Base-by-base conservation (phyloP, 352 stramenopile genomes). In the Phytopythium helicoides region DNA sequence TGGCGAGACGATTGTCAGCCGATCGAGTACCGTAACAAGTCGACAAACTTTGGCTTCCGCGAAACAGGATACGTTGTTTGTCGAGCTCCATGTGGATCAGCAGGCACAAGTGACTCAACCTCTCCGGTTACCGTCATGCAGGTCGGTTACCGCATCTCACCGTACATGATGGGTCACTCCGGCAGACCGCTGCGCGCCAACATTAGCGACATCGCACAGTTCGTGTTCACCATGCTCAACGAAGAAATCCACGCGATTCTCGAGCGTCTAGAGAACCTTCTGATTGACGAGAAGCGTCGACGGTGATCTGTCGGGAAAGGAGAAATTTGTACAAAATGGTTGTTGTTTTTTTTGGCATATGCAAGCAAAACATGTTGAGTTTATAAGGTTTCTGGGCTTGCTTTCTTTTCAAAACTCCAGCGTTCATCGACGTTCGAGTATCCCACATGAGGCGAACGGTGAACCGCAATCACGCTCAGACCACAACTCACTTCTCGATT, bases 141-240 rank as follows among this genome's bases (percentile, higher is more conserved):
- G 22, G 64, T 65, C 51, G 60, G 61, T 48, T 62, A 58, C 33
- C 52, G 64, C 4, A 52, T 69, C 8, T 58, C 60, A n/a, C 57
- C 56, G 19, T 54, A 60, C 42, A 63, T 61, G 25, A 36, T 48
- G n/a, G 45, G 63, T n/a, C 58, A 36, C 18, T 57, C 46, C 22
- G 25, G n/a, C 18, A 37, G 56, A 19, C 55, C 65, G 12, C 52
- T 46, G 6, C 25, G 28, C 16, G 44, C 58, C 3, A 40, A 39
- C 19, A 50, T 66, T 14, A 57, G 53, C 15, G 57, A 59, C 19
- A 66, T 60, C 42, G 61, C 57, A 4, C 57, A 66, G 48, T 63
- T 70, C 18, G 57, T 63, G 25, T 56, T 70, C 16, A 70, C 57
- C 39, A 33, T 58, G 42, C 58, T 63, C 10, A 57, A 66, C 44